Evolutionary conservation across 805 yeast genomes (phyloP), one percentile per base, ranked within the genome.

Genomic region (Hanseniaspora vineae): DNA sequence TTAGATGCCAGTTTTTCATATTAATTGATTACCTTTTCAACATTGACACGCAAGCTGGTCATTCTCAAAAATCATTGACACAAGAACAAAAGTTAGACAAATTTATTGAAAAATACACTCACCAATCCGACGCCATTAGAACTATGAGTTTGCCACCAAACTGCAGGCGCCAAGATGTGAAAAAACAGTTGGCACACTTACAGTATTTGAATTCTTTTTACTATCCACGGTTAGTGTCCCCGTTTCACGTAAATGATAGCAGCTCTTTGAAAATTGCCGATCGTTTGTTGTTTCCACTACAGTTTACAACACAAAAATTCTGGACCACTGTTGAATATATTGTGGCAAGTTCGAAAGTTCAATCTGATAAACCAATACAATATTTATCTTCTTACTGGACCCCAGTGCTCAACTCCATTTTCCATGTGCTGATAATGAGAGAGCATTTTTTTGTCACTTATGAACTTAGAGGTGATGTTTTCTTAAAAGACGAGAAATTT

Each of bases 1-100:
- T 58, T 48, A 57, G 60, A 50, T 64, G 63, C 54, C 67, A 60
- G 47, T 51, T 58, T n/a, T 56, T 59, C 35, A 40, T 55, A 13
- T 55, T 56, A 12, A 47, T 57, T 2, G 60, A 55, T 39, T 35
- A 56, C 5, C 42, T 64, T 11, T 51, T 52, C 32, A 35, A 42
- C 10, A 47, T 51, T 35, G 31, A 31, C 6, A 46, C 50, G 20
- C 14, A 33, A 33, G 4, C 15, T 6, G 9, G 15, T 33, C 14
- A 33, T 33, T 33, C 37, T 10, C 14, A 33, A 10, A 10, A 6
- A 33, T 3, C 37, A 5, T 33, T 33, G 3, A 4, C 15, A 33
- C 15, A 33, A 33, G 37, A 13, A 33, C 37, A 33, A 33, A 33
- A 33, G 12, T 13, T 13, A 33, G 37, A 33, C 14, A 33, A 33